Evolutionary conservation across 352 stramenopile species (phyloP), one percentile per base, ranked within the genome.

Genomic region (Achlya hypogyna): DNA sequence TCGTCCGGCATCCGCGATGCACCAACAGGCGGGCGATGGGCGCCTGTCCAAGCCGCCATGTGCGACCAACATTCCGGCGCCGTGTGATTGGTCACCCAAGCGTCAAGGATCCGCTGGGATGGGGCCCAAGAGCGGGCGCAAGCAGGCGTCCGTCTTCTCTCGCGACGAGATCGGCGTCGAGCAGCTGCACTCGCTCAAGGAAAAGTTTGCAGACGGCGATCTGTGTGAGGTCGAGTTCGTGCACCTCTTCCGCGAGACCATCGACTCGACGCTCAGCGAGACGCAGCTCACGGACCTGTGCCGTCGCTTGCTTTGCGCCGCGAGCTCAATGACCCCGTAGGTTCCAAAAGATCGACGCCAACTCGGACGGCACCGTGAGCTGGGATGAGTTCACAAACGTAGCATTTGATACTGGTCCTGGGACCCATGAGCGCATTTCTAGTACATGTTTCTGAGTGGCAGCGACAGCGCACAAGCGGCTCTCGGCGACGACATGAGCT

Each of bases 311-410:
- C 42, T 5, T 29, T 35, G 2, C 53, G 35, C 29, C 25, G 12
- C 14, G 23, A 8, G 12, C 69, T 22, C 28, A 9, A 47, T 28
- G 25, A 34, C 18, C 29, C 38, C 25, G 22, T 51, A 91, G 83
- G 28, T 91, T 91, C 63, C 83, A 89, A 69, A 94, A 95, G 74
- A 93, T 96, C 52, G 87, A 95, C 53, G 86, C 84, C 3, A 92
- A 93, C 73, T 89, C 76, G 6, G 81, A 91, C 60, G 87, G 87
- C 25, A 91, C 79, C 1, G 84, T 96, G 27, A 85, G 91, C 67
- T 96, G 87, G 87, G 87, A 95, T 63, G 87, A 96, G 65, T 84
- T 96, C 51, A 96, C 87, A 2, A 91, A 89, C 66, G 82, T 89
- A 69, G 64, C 64, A 25, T 35, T 45, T 45, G 14, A 45, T 42